These are phyloP conservation scores for Pichia phayaonensis DNA, from an alignment of 805 yeast species.

Conservation along the genomic window DNA sequence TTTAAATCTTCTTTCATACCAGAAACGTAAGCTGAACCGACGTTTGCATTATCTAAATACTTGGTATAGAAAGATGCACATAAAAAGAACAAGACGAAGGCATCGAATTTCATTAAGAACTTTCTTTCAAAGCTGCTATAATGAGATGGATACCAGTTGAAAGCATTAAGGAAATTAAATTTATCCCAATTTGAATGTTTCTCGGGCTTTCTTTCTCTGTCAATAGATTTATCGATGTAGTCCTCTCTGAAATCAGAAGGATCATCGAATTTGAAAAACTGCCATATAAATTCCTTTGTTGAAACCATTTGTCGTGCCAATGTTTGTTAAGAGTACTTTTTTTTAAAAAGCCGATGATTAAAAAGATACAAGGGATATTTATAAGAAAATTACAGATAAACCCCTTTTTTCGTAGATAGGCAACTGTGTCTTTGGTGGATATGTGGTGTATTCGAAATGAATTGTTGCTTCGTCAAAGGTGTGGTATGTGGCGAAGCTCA, in stretches of 20 bases:
- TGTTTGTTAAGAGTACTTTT: too few relatives aligned
- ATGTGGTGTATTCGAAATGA: too few relatives aligned
- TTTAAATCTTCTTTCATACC: slow-evolving; percentile 50
- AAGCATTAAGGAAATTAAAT: slow-evolving; percentile 10
- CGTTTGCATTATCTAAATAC: slow-evolving; percentile 50
- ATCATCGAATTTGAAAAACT: slow-evolving; percentile 7
- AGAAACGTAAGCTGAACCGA: slow-evolving; percentile 54
- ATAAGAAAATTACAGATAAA: too few relatives aligned
- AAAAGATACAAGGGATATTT: too few relatives aligned
- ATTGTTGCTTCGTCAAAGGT: too few relatives aligned
- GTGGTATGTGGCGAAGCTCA: too few relatives aligned
- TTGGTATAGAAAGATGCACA: slow-evolving; percentile 41
- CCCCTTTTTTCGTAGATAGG: too few relatives aligned
- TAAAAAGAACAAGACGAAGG: slow-evolving; percentile 12
- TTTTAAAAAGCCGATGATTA: too few relatives aligned
- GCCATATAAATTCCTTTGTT: background rate
- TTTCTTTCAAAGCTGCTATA: slow-evolving; percentile 14
- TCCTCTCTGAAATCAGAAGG: slow-evolving; percentile 11
- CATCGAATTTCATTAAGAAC: slow-evolving; percentile 13
- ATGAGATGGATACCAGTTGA: slow-evolving; percentile 14
- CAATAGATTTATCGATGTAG: slow-evolving; percentile 11
- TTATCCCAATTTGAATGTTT: slow-evolving; percentile 7
- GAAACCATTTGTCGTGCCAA: background rate
- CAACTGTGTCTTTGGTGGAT: too few relatives aligned
- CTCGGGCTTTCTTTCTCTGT: slow-evolving; percentile 11